These are phyloP conservation scores for Ochetophila trinervis DNA, from an alignment of 306 rosid species.

Conservation along the genomic window DNA sequence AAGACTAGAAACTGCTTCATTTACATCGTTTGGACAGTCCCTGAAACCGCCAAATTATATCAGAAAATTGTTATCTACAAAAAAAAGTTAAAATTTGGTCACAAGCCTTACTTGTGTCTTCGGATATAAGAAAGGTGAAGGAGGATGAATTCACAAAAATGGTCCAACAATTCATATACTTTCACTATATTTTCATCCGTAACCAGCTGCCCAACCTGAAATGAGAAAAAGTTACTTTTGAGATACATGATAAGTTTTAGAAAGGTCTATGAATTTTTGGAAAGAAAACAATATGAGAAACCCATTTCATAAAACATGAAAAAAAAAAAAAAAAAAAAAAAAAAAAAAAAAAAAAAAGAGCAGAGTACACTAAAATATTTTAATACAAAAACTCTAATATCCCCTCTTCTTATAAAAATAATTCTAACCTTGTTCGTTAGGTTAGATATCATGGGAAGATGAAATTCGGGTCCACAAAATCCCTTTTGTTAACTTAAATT, in stretches of 20 bases:
- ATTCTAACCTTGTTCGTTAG: too few relatives aligned
- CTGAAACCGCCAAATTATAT: slow-evolving; percentile 16
- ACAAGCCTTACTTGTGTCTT: slow-evolving; percentile 54
- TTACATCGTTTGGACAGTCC: slow-evolving; percentile 70
- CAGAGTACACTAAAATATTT: too few relatives aligned
- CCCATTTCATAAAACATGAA: too few relatives aligned
- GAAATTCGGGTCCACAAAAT: too few relatives aligned
- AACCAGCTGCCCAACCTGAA: slow-evolving; percentile 68
- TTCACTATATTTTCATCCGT: slow-evolving; percentile 47
- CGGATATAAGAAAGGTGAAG: slow-evolving; percentile 52
- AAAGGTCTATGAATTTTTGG: not conserved
- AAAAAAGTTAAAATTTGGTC: not conserved
- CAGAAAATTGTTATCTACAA: not conserved
- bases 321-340: too few relatives aligned
- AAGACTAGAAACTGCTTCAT: slow-evolving; percentile 82
- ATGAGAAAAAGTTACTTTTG: not conserved
- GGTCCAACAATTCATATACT: slow-evolving; percentile 58
- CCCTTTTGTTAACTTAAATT: not conserved
- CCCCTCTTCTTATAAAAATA: too few relatives aligned
- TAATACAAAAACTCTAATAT: too few relatives aligned
- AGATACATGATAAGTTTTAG: not conserved
- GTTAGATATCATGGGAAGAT: too few relatives aligned
- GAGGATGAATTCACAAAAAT: slow-evolving; percentile 60
- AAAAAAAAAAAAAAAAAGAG: too few relatives aligned
- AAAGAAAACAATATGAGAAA: too few relatives aligned